Conservation (phyloP, 78 protist species). For the Dictyostelium purpureum region DNA sequence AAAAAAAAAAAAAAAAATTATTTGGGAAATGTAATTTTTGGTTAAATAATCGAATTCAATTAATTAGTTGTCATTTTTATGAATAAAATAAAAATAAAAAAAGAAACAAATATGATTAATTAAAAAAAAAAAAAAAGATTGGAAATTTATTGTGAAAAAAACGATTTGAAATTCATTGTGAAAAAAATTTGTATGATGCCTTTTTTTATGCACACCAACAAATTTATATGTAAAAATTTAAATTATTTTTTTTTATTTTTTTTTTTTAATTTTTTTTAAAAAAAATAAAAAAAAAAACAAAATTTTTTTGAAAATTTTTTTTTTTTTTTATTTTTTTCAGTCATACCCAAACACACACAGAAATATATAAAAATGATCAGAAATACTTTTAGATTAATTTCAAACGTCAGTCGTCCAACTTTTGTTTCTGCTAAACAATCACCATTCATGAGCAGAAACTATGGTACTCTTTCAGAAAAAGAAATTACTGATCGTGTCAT, state of each 20-base stretch:
- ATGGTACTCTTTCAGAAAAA: constrained; percentile 39
- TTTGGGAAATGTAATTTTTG: no score
- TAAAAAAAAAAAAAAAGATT: no score
- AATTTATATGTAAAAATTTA: no score
- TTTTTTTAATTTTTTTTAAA: not conserved
- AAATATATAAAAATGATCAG: constrained; percentile 1
- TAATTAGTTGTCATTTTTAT: no score
- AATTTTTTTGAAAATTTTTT: not conserved
- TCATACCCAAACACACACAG: not conserved
- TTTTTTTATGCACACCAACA: no score
- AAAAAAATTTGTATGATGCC: no score
- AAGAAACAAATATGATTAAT: not conserved
- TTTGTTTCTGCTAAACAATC: not conserved
- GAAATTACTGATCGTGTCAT: constrained; percentile 89
- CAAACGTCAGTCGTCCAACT: not conserved
- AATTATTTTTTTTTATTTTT: not conserved
- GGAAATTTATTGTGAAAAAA: no score
- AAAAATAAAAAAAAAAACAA: not conserved
- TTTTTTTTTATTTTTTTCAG: not conserved
- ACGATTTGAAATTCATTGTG: no score
- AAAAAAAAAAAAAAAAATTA: no score
- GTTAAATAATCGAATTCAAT: no score
- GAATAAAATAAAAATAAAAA: not conserved
- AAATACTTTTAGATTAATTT: constrained; percentile 3
- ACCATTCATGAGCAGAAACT: not conserved